Evolutionary conservation across 805 yeast genomes (phyloP), one percentile per base, ranked within the genome.

Genomic region (Lachancea lanzarotensis): DNA sequence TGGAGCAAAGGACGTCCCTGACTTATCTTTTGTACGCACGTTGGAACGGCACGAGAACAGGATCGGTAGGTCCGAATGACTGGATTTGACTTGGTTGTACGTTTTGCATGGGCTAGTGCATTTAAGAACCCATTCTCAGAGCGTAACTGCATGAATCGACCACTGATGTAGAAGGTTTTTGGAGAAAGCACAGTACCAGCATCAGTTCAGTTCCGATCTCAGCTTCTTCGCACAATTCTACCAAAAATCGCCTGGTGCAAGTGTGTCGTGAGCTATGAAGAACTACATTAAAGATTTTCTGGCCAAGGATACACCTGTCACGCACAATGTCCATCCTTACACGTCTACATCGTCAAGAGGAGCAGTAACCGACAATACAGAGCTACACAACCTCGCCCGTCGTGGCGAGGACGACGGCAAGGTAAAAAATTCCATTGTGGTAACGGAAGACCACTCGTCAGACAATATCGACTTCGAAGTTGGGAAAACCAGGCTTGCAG

Each of bases 291-390:
- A 38, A 22, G 7, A 29, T 12, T 25, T 40, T n/a, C 29, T 46
- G 34, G 38, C 46, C 8, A 29, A 30, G 27, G 49, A 46, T 38
- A 35, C 46, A 1, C 49, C 49, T 7, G 46, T 46, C 20, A 46
- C 49, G 4, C 46, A 46, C n/a, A 46, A 46, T 33, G 40, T 22
- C 22, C 41, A 42, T 7, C 31, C 35, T 15, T 38, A 46, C 17
- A 18, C 39, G 10, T 15, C 29, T n/a, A 20, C 13, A 19, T 30
- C 40, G 4, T 30, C 33, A 17, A 40, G 30, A 15, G 37, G 22
- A 20, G 38, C 38, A 12, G 32, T 8, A 22, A 22, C 20, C 18
- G 37, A 30, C 31, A 37, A 31, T 22, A n/a, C 16, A 7, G 27
- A 35, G 27, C 35, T 22, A 13, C 35, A 18, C 35, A 30, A 29